These are phyloP conservation scores for Fusarium palustre DNA, from an alignment of 2,329 filamentous ascomycete genomes.

Conservation along the genomic window DNA sequence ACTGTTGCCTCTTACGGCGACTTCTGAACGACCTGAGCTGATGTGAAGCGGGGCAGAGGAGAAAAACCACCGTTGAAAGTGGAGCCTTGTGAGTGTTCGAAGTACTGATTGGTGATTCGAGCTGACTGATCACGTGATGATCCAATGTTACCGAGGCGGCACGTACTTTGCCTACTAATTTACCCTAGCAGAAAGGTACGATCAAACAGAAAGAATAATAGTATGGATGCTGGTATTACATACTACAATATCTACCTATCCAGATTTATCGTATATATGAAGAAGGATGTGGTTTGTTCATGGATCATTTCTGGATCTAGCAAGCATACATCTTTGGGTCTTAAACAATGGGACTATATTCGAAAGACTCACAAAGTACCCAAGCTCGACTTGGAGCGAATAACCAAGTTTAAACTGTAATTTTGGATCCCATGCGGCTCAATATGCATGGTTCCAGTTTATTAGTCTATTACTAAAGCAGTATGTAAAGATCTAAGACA, in stretches of 20 bases:
- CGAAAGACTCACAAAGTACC: neutral
- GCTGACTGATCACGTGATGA: neutral
- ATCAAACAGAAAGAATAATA: neutral
- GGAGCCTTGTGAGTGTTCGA: neutral
- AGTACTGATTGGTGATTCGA: slow-evolving; percentile 11
- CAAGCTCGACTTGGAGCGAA: neutral
- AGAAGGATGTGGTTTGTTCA: neutral
- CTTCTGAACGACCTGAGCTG: slow-evolving; percentile 30
- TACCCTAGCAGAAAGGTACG: slow-evolving; percentile 1
- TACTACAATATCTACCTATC: neutral
- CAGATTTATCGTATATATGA: neutral
- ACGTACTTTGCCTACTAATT: neutral
- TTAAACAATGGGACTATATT: neutral
- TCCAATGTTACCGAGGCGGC: neutral
- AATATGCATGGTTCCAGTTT: neutral
- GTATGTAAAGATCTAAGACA: neutral
- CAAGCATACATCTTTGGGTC: neutral
- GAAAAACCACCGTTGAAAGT: slow-evolving; percentile 13
- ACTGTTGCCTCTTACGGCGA: slow-evolving; percentile 13
- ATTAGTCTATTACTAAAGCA: neutral
- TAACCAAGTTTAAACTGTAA: neutral
- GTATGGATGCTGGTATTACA: neutral
- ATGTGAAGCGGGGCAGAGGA: slow-evolving; percentile 21
- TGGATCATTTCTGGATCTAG: neutral
- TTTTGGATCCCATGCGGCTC: neutral